These are phyloP conservation scores for Arabis hirsuta DNA, from an alignment of 345 rosid species.

Conservation along the genomic window DNA sequence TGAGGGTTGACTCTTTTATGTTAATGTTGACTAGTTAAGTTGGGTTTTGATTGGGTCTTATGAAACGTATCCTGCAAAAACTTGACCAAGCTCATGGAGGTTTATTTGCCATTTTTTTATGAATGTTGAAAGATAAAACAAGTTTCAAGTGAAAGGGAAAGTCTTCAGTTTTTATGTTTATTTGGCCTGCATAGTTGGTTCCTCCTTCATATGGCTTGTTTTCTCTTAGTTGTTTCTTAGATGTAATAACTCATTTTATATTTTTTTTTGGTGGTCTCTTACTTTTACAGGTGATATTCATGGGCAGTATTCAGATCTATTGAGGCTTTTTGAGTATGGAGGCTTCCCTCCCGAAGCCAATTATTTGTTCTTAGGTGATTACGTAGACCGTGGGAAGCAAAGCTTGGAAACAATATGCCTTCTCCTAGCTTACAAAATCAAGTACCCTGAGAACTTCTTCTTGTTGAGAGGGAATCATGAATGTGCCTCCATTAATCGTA, in stretches of 20 bases:
- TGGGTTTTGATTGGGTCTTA: constrained; percentile 7
- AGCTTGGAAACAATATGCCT: constrained; percentile 95
- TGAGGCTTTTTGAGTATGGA: constrained; percentile 90
- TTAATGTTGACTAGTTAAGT: constrained; percentile 16
- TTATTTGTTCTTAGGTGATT: constrained; percentile 87
- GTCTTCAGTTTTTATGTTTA: not conserved
- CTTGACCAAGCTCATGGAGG: not conserved
- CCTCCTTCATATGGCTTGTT: not conserved
- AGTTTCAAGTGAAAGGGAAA: not conserved
- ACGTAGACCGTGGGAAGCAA: constrained; percentile 98
- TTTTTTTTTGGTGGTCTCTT: constrained; percentile 11
- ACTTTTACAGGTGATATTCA: constrained; percentile 79
- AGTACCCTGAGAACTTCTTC: constrained; percentile 90
- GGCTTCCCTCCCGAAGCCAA: constrained; percentile 89
- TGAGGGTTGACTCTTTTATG: constrained; percentile 19
- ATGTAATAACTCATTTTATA: constrained; percentile 1
- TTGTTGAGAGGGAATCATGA: constrained; percentile 88
- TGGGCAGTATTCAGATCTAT: constrained; percentile 84
- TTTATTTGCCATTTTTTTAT: not conserved
- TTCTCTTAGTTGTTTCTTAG: not conserved
- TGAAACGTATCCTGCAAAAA: constrained; percentile 17
- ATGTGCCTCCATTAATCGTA: constrained; percentile 85
- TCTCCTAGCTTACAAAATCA: constrained; percentile 85
- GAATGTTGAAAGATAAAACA: not conserved
- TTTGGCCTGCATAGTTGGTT: constrained; percentile 10